Conservation (phyloP, 805 yeast species). For the Lachancea thermotolerans region DNA sequence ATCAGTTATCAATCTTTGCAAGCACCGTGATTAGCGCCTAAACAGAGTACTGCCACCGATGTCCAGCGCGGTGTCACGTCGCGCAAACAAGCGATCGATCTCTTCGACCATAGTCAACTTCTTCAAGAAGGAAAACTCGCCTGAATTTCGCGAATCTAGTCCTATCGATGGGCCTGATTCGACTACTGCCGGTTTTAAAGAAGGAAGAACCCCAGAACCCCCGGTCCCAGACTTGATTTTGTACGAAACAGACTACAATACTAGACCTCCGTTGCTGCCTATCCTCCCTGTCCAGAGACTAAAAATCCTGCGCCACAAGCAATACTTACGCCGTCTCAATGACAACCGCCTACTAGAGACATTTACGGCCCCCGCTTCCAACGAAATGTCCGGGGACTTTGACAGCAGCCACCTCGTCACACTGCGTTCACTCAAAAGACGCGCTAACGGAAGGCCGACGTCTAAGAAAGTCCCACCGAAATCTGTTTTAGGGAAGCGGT, state of each 20-base stretch:
- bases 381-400: not conserved
- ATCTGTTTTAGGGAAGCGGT: slow-evolving; percentile 13
- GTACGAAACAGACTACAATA: slow-evolving; percentile 12
- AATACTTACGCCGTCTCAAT: slow-evolving; percentile 12
- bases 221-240: slow-evolving; percentile 9
- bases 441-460: not conserved
- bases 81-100: slow-evolving; percentile 19
- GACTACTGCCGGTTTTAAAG: not conserved
- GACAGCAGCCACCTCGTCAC: not conserved
- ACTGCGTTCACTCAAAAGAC: slow-evolving; percentile 1
- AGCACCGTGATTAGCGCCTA: not conserved
- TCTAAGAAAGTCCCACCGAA: not conserved
- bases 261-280: slow-evolving; percentile 29
- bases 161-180: not conserved
- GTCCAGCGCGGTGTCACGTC: slow-evolving; percentile 4
- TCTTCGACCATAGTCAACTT: slow-evolving; percentile 24
- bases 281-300: slow-evolving; percentile 28
- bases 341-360: not conserved
- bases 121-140: slow-evolving; percentile 13
- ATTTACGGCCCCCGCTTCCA: not conserved
- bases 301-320: slow-evolving; percentile 24
- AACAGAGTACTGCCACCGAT: not conserved
- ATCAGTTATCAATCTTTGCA: not conserved
- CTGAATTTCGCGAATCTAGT: not conserved
- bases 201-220: not conserved